These are phyloP conservation scores for Coniochaeta sp. DNA, from an alignment of 2,329 filamentous ascomycete species.

Conservation along the genomic window DNA sequence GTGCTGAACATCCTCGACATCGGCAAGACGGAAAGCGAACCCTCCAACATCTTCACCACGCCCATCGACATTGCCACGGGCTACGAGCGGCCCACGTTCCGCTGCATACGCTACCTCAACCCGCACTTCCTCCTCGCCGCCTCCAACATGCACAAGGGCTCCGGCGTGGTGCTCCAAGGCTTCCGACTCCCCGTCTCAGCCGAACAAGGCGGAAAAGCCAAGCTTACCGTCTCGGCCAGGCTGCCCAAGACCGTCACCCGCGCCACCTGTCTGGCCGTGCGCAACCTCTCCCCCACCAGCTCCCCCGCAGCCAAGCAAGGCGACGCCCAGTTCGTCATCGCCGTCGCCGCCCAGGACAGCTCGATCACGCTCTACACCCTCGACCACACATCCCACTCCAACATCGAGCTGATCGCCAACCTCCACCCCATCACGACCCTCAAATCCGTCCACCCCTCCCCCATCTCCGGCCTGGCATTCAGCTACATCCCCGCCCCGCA, in stretches of 20 bases:
- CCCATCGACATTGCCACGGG: constrained; percentile 32
- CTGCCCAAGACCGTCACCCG: constrained; percentile 64
- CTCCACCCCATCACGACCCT: constrained; percentile 46
- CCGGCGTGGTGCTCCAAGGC: constrained; percentile 49
- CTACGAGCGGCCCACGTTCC: constrained; percentile 41
- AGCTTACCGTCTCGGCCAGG: constrained; percentile 40
- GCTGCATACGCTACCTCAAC: constrained; percentile 51
- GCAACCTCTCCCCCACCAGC: constrained; percentile 52
- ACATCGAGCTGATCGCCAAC: constrained; percentile 41
- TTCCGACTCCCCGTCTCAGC: constrained; percentile 38
- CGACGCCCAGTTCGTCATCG: constrained; percentile 71
- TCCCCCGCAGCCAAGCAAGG: constrained; percentile 44
- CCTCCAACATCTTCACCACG: constrained; percentile 48
- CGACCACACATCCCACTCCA: constrained; percentile 49
- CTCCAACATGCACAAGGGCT: constrained; percentile 50
- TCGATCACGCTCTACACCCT: constrained; percentile 73
- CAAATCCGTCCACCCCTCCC: constrained; percentile 45
- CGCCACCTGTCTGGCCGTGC: constrained; percentile 71
- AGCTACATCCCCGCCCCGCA: constrained; percentile 49
- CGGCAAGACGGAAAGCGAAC: constrained; percentile 36
- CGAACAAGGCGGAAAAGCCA: constrained; percentile 5
- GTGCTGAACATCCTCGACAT: constrained; percentile 64
- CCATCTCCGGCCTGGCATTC: constrained; percentile 53
- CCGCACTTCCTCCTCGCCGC: constrained; percentile 49
- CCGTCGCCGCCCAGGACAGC: constrained; percentile 71